These are phyloP conservation scores for Canavalia ensiformis DNA, from an alignment of 306 rosid genomes.

Conservation along the genomic window DNA sequence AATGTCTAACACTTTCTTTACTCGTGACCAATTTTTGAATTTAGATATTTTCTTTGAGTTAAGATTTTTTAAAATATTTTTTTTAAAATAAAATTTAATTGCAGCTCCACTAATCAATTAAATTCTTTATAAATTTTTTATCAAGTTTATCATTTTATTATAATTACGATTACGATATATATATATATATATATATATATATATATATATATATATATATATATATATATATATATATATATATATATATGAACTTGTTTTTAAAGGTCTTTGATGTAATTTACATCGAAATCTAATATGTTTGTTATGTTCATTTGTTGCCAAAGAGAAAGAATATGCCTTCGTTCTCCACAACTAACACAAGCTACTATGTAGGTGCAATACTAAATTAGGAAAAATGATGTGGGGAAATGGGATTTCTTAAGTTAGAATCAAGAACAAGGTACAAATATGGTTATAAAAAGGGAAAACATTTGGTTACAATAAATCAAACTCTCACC, in stretches of 20 bases:
- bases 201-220: too few species aligned
- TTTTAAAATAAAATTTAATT: too few species aligned
- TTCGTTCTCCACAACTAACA: conserved; percentile 10
- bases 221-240: too few species aligned
- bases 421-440: conserved; percentile 6
- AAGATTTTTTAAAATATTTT: too few species aligned
- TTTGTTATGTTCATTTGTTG: conserved; percentile 98
- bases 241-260: conserved; percentile 71
- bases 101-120: too few species aligned
- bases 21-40: too few species aligned
- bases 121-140: too few species aligned
- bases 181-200: conserved; percentile 65
- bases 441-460: not conserved
- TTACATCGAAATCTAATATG: conserved; percentile 89
- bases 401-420: not conserved
- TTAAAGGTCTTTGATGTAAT: conserved; percentile 54
- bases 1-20: too few species aligned
- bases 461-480: not conserved
- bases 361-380: not conserved
- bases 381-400: conserved; percentile 9
- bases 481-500: conserved; percentile 72
- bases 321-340: conserved; percentile 29
- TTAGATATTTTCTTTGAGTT: too few species aligned
- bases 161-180: too few species aligned
- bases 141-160: too few species aligned